These are phyloP conservation scores for Phoenix dactylifera DNA, from an alignment of 176 grass and related monocot species.

Conservation along the genomic window DNA sequence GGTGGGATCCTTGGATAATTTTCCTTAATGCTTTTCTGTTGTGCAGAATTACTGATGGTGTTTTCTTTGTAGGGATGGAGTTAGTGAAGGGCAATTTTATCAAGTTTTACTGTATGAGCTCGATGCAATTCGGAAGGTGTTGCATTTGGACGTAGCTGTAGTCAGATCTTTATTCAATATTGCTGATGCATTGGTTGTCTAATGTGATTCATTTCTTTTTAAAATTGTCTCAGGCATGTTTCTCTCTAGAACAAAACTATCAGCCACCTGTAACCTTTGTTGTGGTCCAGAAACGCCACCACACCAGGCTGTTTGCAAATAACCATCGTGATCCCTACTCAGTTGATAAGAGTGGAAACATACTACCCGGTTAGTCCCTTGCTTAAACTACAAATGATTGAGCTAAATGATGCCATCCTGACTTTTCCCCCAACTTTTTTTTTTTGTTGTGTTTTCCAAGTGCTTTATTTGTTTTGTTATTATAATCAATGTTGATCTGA, in stretches of 20 bases:
- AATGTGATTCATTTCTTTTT: constrained; percentile 5
- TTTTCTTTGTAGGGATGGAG: constrained; percentile 51
- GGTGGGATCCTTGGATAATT: constrained; percentile 23
- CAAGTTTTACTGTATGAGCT: constrained; percentile 80
- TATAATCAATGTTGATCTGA: too few species aligned
- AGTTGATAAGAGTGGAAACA: constrained; percentile 76
- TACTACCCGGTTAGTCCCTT: constrained; percentile 53
- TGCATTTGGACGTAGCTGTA: background rate
- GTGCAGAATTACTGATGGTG: background rate
- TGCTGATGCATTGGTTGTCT: background rate
- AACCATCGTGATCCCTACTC: constrained; percentile 54
- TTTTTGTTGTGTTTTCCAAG: background rate
- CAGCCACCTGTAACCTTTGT: constrained; percentile 71
- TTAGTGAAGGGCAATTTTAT: constrained; percentile 91
- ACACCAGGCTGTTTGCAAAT: constrained; percentile 78
- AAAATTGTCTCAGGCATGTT: constrained; percentile 50
- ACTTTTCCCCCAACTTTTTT: too few species aligned
- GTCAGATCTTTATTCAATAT: background rate
- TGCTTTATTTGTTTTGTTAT: background rate
- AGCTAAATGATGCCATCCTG: too few species aligned
- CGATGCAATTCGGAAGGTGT: constrained; percentile 73
- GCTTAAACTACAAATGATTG: background rate
- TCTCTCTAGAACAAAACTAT: constrained; percentile 75
- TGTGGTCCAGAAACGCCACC: constrained; percentile 89
- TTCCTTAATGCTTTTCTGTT: background rate